A percentile compares a stretch with the other conserved stretches of the same genome.
These are phyloP conservation scores for Rosa persica DNA, from an alignment of 306 rosid genomes.

Conservation along the genomic window DNA sequence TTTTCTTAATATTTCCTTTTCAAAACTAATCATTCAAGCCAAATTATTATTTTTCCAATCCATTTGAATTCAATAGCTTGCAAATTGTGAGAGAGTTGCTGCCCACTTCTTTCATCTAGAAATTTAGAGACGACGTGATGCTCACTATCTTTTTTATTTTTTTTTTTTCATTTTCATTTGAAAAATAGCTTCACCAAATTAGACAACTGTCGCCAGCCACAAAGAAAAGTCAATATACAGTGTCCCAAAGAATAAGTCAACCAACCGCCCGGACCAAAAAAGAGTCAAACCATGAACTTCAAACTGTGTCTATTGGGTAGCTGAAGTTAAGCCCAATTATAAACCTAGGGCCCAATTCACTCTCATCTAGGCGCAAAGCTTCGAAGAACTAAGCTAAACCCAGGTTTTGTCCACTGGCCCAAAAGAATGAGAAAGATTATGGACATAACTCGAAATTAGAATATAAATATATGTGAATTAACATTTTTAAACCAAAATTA, in stretches of 20 bases:
- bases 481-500: not conserved
- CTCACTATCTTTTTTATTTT: not conserved
- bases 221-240: not conserved
- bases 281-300: not conserved
- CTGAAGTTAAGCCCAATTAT: not conserved
- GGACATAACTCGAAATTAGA: not conserved
- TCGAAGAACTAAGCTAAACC: not conserved
- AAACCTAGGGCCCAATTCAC: not conserved
- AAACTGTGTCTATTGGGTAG: not conserved
- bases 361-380: not conserved
- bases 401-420: not conserved
- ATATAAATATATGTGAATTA: not conserved
- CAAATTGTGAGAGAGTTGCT: not conserved
- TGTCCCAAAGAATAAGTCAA: not conserved
- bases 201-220: not conserved
- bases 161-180: not conserved
- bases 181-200: not conserved
- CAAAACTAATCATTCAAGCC: too few species aligned
- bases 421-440: not conserved
- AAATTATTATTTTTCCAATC: not conserved
- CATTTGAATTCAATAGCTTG: not conserved
- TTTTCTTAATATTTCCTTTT: not conserved
- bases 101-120: not conserved
- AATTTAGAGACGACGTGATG: slow-evolving; percentile 6
- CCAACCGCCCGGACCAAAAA: not conserved